These are phyloP conservation scores for Rosa rugosa DNA, from an alignment of 306 rosid species.

Conservation along the genomic window DNA sequence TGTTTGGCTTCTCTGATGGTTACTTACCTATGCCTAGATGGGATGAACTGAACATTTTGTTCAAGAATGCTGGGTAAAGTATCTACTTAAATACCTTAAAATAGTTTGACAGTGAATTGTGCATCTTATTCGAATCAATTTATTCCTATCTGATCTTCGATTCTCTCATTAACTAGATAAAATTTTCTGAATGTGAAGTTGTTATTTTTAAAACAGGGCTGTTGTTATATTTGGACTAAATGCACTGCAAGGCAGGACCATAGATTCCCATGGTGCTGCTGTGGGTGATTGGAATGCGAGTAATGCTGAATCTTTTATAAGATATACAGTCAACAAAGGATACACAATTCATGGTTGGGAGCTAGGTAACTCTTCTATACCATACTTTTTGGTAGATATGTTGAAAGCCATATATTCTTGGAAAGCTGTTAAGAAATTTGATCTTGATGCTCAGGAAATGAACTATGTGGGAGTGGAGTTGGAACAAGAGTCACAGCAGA, in stretches of 20 bases:
- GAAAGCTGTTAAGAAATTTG: background rate
- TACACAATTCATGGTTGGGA: conserved; percentile 74
- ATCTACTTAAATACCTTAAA: background rate
- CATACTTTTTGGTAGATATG: background rate
- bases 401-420: background rate
- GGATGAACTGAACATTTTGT: conserved; percentile 74
- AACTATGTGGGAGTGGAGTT: conserved; percentile 58
- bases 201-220: conserved; percentile 44
- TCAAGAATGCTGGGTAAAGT: conserved; percentile 61
- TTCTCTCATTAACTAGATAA: background rate
- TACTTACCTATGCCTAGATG: conserved; percentile 69
- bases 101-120: background rate
- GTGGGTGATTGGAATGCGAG: conserved; percentile 56
- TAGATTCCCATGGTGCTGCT: conserved; percentile 33
- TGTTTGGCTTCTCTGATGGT: conserved; percentile 60
- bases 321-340: conserved; percentile 57
- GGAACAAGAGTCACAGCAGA: conserved; percentile 51
- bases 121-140: background rate
- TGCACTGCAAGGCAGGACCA: conserved; percentile 55
- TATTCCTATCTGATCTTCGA: background rate
- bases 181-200: background rate
- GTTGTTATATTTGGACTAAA: conserved; percentile 64
- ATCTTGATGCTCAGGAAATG: conserved; percentile 53
- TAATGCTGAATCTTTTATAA: conserved; percentile 65
- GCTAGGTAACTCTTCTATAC: conserved; percentile 40